Percentiles rank a stretch among this genome's conserved stretches.
Evolutionary conservation across 1,139 yeast genomes (phyloP).

Genomic region (Yamadazyma membranifaciens): DNA sequence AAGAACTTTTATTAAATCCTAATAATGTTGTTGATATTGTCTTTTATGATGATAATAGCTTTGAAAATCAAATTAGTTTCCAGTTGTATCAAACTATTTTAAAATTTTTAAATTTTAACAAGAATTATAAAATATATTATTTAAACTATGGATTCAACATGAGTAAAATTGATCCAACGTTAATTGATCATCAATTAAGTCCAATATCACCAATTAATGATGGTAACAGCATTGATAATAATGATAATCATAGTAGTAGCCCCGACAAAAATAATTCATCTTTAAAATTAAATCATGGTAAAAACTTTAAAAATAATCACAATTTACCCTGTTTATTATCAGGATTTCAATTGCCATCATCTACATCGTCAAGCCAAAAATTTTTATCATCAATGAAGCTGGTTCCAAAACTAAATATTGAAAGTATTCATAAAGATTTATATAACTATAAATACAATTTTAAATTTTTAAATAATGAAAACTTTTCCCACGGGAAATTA

Average conservation of each 20-base stretch:
- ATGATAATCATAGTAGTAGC: background rate
- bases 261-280: background rate
- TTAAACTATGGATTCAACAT: slow-evolving; percentile 38
- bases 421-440: slow-evolving; percentile 8
- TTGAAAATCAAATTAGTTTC: slow-evolving; percentile 27
- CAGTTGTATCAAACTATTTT: slow-evolving; percentile 41
- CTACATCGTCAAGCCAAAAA: slow-evolving; percentile 30
- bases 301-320: slow-evolving; percentile 1
- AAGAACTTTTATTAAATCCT: slow-evolving; percentile 19
- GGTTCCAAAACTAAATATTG: slow-evolving; percentile 20
- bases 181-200: slow-evolving; percentile 12
- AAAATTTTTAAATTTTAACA: slow-evolving; percentile 32
- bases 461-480: slow-evolving; percentile 28
- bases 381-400: slow-evolving; percentile 31
- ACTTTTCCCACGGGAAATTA: slow-evolving; percentile 13
- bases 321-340: slow-evolving; percentile 17
- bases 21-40: slow-evolving; percentile 27
- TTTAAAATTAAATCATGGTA: background rate
- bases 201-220: slow-evolving; percentile 9
- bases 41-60: slow-evolving; percentile 48
- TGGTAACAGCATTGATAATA: too few species aligned
- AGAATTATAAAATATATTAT: slow-evolving; percentile 29
- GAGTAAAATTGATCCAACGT: slow-evolving; percentile 5
- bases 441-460: slow-evolving; percentile 35
- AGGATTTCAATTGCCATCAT: slow-evolving; percentile 38